Base-by-base conservation (phyloP, 106 monocot genomes). In the Alisma plantagoaquatica region DNA sequence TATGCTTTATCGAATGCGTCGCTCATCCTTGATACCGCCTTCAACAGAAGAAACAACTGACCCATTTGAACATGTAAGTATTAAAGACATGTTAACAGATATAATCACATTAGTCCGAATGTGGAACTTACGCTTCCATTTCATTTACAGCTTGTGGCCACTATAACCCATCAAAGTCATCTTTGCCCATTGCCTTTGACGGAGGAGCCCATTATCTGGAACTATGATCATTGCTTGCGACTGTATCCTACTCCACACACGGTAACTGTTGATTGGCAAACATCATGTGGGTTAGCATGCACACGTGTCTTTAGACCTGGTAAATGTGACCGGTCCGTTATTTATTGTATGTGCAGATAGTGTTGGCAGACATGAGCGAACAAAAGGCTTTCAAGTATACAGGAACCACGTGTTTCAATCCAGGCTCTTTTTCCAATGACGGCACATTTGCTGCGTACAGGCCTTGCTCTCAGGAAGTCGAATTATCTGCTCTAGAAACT, bases 141-240 rank as follows among this genome's bases (percentile, higher is more conserved):
- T 51, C 53, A 12, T 21, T 55, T 71, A 60, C 98, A 98, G 98
- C 84, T 98, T 57, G 98, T 98, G 33, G 82, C 90, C 0, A 98
- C 98, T 22, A 98, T 98, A 27, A 98, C 85, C 43, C 98, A 98
- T 67, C 98, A 98, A 59, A 90, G 98, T 63, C 98, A 98, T 74
- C 90, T 98, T 51, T 98, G 98, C 41, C 98, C 98, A 1, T 61
- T 98, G 68, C 85, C 98, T 44, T 75, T 98, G 3, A 90, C 98
- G 0, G 78, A 90, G 28, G 81, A 98, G 64, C 85, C 98, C 18
- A 85, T 98, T 44, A 85, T 98, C 32, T 98, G 98, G 98, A 98
- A 82, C 69, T 98, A 98, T 57, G 98, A 98, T 52, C 98, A 98
- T 62, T 81, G 78, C 71, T 81, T 98, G 11, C 69, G 79, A 19